Base-by-base conservation (phyloP, 345 rosid genomes). In the Corymbia maculata region DNA sequence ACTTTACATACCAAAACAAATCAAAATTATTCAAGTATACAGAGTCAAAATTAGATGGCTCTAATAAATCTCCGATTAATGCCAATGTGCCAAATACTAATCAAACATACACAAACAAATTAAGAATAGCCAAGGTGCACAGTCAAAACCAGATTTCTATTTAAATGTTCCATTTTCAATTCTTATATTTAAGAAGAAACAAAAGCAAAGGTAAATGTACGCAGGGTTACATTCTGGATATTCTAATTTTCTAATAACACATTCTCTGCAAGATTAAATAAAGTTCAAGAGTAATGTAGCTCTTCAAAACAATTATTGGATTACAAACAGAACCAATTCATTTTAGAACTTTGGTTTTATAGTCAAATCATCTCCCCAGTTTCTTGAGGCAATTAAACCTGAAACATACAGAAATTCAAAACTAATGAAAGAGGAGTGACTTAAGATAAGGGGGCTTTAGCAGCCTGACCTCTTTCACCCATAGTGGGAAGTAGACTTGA, bases 391-490 rank as follows among this genome's bases (percentile, higher is more conserved):
- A 75, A 75, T 75, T 42, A 75, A 75, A 75, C 84, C 28, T 42
- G 84, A 75, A 75, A 19, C 14, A 21, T 42, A 75, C 84, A 19
- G 28, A 42, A 42, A 28, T 82, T 55, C 47, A 82, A 47, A 57
- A 84, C 28, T 49, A 15, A 17, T 24, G 49, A 86, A 51, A 21
- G 75, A 51, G 66, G 59, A 49, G 51, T 44, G 13, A 66, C 16
- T 57, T 13, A 47, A 66, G 51, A 14, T 86, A 61, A 52, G 51
- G 85, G 51, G 68, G n/a, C 52, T 36, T 75, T 92, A 93, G 93
- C 95, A 89, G 90, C 47, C 80, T 91, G 87, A 90, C 87, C 90
- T 89, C 92, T 93, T 79, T 79, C 91, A 90, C 94, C 95, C 90
- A 92, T 93, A 79, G 90, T 84, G 86, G 92, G 91, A 90, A 89